Evolutionary conservation across 805 yeast genomes (phyloP), one percentile per base, ranked within the genome.

Genomic region (Suhomyces faveliae): DNA sequence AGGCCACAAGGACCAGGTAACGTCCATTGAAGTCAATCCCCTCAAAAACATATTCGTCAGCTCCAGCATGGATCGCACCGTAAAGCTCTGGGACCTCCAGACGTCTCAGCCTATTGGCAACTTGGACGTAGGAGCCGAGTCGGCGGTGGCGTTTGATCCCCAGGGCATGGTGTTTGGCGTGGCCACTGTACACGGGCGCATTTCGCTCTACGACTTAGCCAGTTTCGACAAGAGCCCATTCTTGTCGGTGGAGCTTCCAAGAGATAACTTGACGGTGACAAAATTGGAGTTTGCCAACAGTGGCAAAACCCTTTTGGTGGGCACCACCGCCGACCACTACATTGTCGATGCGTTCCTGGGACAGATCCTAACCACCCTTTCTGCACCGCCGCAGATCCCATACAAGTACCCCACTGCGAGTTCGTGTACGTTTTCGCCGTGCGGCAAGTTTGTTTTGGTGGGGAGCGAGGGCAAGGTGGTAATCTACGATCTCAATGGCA

Each of bases 11-110:
- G 87, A 80, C 11, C 78, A 82, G 51, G 97, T 94, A 3, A 78
- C 80, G 4, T 77, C 81, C 7, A 64, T 94, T 4, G 89, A 86
- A 63, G 79, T 89, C 57, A 80, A 83, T 41, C 96, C 96, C 0
- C 71, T 79, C 4, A 76, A 77, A 47, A 90, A 85, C 58, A 67
- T 77, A 10, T 79, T 87, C 60, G 57, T 87, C 8, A 81, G 87
- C 38, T 76, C 91, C 0, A 79, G 96, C 0, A 63, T 78, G 48
- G 99, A 94, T 63, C 78, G 84, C 46, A 82, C 96, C 0, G 87
- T 90, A 1, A 80, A 94, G 53, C 55, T 87, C 5, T 94, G 99
- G 99, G 98, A 94, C 66, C 63, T 87, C 21, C 72, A 92, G 54
- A 73, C 85, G 0, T 73, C 87, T 1, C 75, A 79, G 48, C 79